Conservation (phyloP, 2,329 filamentous ascomycete species). For the Exserohilum rostratum region DNA sequence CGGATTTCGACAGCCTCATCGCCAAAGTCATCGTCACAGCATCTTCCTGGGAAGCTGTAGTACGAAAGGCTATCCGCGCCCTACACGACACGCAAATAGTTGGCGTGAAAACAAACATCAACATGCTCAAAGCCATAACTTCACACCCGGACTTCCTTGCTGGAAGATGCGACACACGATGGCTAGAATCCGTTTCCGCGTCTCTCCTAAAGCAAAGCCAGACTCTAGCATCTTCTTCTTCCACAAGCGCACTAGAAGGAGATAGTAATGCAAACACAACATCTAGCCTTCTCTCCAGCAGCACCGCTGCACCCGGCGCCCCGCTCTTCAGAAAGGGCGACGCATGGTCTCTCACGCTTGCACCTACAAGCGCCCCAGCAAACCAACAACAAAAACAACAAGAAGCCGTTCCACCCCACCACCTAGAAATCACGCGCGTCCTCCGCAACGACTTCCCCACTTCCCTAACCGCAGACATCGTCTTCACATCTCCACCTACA, state of each 20-base stretch:
- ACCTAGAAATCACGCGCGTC: slow-evolving; percentile 61
- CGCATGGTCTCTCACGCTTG: slow-evolving; percentile 61
- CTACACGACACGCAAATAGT: slow-evolving; percentile 61
- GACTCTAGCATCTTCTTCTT: neutral
- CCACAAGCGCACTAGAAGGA: neutral
- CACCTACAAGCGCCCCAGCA: slow-evolving; percentile 31
- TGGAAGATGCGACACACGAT: slow-evolving; percentile 60
- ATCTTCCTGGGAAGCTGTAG: slow-evolving; percentile 57
- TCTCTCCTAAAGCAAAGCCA: slow-evolving; percentile 45
- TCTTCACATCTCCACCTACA: slow-evolving; percentile 57
- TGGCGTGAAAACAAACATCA: slow-evolving; percentile 65
- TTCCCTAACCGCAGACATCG: slow-evolving; percentile 60
- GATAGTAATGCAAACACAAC: neutral
- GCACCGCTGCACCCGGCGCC: slow-evolving; percentile 41
- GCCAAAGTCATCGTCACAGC: slow-evolving; percentile 66
- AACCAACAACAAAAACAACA: neutral
- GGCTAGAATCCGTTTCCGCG: slow-evolving; percentile 60
- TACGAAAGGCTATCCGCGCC: slow-evolving; percentile 62
- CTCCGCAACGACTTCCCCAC: slow-evolving; percentile 66
- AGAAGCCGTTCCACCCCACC: slow-evolving; percentile 47
- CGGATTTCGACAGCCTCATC: slow-evolving; percentile 65
- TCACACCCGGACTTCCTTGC: slow-evolving; percentile 57
- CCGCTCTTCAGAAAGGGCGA: slow-evolving; percentile 63
- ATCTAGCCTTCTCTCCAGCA: slow-evolving; percentile 4
- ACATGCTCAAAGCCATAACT: slow-evolving; percentile 61